Conservation (phyloP, 495 filamentous ascomycete species). For the Penicillium bovifimosum region DNA sequence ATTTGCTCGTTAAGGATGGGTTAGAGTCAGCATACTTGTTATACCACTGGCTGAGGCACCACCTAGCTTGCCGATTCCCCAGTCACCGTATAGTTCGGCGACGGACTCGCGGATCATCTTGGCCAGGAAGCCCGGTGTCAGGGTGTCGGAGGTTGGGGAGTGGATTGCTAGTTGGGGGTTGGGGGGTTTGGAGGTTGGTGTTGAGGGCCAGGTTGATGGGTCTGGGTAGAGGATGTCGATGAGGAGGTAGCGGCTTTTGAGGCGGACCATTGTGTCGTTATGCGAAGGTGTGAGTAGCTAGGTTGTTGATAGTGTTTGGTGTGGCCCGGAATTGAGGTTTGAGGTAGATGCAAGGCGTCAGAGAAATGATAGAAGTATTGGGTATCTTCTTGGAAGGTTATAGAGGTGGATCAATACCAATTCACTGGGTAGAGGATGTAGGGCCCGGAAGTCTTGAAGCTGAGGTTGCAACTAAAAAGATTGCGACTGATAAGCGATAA, state of each 20-base stretch:
- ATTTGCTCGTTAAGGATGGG: neutral
- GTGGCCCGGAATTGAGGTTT: neutral
- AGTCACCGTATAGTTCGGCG: slow-evolving; percentile 79
- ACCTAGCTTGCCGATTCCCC: slow-evolving; percentile 60
- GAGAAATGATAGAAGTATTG: neutral
- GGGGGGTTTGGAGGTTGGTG: slow-evolving; percentile 6
- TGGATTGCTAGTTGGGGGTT: slow-evolving; percentile 59
- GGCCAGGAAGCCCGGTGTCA: slow-evolving; percentile 58
- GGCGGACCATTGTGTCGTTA: slow-evolving; percentile 67
- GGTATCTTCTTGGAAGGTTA: neutral
- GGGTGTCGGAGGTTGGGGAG: slow-evolving; percentile 61
- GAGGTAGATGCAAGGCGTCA: neutral
- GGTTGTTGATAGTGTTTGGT: neutral
- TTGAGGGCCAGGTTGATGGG: slow-evolving; percentile 30
- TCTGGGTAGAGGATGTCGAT: slow-evolving; percentile 86
- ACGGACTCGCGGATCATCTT: slow-evolving; percentile 65
- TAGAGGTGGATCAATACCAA: neutral
- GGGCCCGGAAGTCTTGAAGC: neutral
- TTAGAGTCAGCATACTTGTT: slow-evolving; percentile 45
- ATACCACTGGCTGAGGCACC: slow-evolving; percentile 55
- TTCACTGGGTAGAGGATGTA: neutral
- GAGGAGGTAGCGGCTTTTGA: slow-evolving; percentile 92
- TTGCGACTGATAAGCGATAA: slow-evolving; percentile 17
- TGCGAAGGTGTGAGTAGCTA: no score
- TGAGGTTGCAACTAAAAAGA: slow-evolving; percentile 5